Evolutionary conservation across 371 early-diverging fungal genomes (phyloP), one percentile per base, ranked within the genome.

Genomic region (Syncephalastrum monosporum): DNA sequence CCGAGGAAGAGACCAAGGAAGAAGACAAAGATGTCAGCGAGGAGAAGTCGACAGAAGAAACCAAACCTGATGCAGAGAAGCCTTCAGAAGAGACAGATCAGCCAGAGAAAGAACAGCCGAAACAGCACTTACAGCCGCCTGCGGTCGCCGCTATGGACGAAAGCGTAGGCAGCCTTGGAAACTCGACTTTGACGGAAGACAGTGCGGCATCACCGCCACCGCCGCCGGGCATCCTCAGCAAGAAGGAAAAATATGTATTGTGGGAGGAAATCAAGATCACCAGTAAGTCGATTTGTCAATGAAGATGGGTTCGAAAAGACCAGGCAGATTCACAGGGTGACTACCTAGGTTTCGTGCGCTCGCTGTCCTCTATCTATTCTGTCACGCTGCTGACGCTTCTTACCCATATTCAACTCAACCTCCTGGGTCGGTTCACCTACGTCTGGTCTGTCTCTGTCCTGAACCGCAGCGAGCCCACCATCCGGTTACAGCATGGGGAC

Each of bases 371-470:
- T 0, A 74, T 95, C 33, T 96, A 97, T 65, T 80, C 91, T 16
- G 67, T 93, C 42, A 85, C 87, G 5, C 79, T 96, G 21, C 64
- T 96, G 60, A 88, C 91, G 0, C 53, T 93, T 50, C 79, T 95
- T 21, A 91, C 90, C 1, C 89, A 91, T 60, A 71, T 92, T 14
- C 96, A 97, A 71, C 82, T 97, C 49, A 95, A 92, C 68, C 75
- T 97, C 4, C 67, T 97, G 48, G 98, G 96, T 3, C 88, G 95
- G 53, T 89, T 86, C 71, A 91, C 91, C 43, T 97, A 96, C 64
- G 79, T 94, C 15, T 93, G 94, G 68, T 89, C 92, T n/a, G 91
- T 95, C 2, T 72, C 82, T 15, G 75, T 82, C 5, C 66, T 85
- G 24, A 67, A 79, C 50, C 75, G 72, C 49, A 68, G 73, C 15